These are phyloP conservation scores for Starmerella ratchasimensis DNA, from an alignment of 805 yeast genomes.

Conservation along the genomic window DNA sequence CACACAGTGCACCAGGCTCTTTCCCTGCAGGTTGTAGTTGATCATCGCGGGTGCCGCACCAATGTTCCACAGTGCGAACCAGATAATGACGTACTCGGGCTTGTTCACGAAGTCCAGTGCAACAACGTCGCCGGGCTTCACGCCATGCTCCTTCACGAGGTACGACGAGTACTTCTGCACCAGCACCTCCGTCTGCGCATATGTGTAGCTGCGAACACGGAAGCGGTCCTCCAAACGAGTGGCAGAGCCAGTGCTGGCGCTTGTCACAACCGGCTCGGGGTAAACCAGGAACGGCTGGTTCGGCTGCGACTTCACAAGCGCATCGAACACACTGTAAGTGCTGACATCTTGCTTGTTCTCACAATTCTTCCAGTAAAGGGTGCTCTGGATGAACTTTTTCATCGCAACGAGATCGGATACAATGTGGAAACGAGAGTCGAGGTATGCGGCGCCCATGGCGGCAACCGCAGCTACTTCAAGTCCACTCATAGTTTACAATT, in stretches of 20 bases:
- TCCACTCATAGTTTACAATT: slow-evolving; percentile 4
- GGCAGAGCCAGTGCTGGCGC: slow-evolving; percentile 17
- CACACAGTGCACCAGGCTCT: slow-evolving; percentile 68
- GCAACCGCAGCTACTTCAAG: slow-evolving; percentile 17
- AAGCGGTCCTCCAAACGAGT: slow-evolving; percentile 38
- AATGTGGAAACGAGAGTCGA: slow-evolving; percentile 17
- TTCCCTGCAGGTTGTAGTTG: slow-evolving; percentile 63
- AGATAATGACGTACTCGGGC: slow-evolving; percentile 62
- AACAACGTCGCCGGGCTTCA: slow-evolving; percentile 52
- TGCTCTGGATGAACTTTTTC: slow-evolving; percentile 8
- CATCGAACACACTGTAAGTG: slow-evolving; percentile 59
- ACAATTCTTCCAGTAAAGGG: slow-evolving; percentile 5
- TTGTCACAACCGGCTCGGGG: slow-evolving; percentile 35
- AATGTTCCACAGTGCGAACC: slow-evolving; percentile 82
- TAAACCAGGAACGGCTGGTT: slow-evolving; percentile 49
- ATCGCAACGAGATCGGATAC: slow-evolving; percentile 12
- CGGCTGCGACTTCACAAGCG: slow-evolving; percentile 28
- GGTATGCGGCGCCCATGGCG: slow-evolving; percentile 17
- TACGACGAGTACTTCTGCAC: slow-evolving; percentile 54
- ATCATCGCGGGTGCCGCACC: slow-evolving; percentile 83
- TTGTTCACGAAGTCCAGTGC: slow-evolving; percentile 70
- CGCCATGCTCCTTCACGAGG: slow-evolving; percentile 47
- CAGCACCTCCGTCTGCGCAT: slow-evolving; percentile 50
- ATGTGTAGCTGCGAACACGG: slow-evolving; percentile 49
- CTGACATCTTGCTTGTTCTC: slow-evolving; percentile 28